Evolutionary conservation across 192 early-diverging fungal genomes (phyloP).

Genomic region (Jimgerdemannia flammicorona): DNA sequence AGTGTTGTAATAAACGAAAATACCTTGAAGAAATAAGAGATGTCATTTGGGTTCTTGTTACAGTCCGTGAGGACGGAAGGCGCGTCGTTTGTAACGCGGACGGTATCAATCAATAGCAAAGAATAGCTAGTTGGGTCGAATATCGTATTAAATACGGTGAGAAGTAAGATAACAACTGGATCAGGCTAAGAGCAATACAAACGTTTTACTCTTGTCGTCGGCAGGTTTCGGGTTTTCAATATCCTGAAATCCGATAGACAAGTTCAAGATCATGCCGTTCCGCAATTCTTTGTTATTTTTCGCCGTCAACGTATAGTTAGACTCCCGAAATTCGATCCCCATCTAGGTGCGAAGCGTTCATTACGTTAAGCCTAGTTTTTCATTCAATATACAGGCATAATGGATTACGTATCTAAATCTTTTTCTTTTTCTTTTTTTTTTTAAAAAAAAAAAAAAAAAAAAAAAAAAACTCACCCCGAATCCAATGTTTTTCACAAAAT

Average conservation of each 20-base stretch:
- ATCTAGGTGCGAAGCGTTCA: slow-evolving; percentile 40
- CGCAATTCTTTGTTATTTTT: slow-evolving; percentile 68
- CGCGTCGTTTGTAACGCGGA: slow-evolving; percentile 64
- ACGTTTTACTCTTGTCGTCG: slow-evolving; percentile 67
- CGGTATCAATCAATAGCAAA: slow-evolving; percentile 78
- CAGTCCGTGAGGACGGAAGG: slow-evolving; percentile 61
- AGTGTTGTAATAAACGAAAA: background rate
- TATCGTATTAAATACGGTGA: slow-evolving; percentile 1
- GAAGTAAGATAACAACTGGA: slow-evolving; percentile 5
- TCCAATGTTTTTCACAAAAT: slow-evolving; percentile 87
- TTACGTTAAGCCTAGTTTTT: slow-evolving; percentile 1
- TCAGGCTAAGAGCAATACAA: slow-evolving; percentile 21
- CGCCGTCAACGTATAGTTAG: slow-evolving; percentile 68
- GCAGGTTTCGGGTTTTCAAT: slow-evolving; percentile 68
- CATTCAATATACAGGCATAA: background rate
- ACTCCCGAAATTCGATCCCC: slow-evolving; percentile 93
- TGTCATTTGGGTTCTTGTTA: slow-evolving; percentile 45
- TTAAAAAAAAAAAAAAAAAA: too few species aligned
- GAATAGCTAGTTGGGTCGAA: slow-evolving; percentile 55
- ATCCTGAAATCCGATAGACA: slow-evolving; percentile 84
- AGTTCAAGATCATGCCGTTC: slow-evolving; percentile 80
- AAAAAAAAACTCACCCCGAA: slow-evolving; percentile 37
- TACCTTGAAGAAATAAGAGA: slow-evolving; percentile 42
- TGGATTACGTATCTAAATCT: background rate
- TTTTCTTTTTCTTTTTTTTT: background rate